phyloP scores from a whole-genome alignment of 305 asterid species.

The Plantago coronopus region DNA sequence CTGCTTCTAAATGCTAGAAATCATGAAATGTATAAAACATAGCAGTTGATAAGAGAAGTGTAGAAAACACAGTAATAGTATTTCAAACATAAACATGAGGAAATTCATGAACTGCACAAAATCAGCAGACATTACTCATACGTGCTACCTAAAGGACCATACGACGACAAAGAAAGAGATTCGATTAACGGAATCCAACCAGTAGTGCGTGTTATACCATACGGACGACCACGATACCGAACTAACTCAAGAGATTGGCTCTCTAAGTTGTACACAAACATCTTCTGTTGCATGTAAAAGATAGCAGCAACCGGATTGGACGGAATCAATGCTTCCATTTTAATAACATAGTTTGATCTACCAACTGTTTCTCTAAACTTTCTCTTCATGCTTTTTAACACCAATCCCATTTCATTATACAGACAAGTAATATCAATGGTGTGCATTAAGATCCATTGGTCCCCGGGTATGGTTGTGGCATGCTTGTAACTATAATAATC shows the following conservation, averaged over 20 bases:
- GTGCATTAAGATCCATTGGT: constrained; percentile 10
- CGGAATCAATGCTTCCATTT: constrained; percentile 5
- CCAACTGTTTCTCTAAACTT: not conserved
- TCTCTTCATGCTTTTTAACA: not conserved
- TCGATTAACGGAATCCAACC: constrained; percentile 1
- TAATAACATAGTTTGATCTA: not conserved
- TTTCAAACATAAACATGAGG: no score
- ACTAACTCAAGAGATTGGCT: not conserved
- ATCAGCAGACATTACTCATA: no score
- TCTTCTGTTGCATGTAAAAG: not conserved
- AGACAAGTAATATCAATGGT: not conserved
- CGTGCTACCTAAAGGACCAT: no score
- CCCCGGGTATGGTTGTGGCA: not conserved
- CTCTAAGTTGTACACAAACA: constrained; percentile 7
- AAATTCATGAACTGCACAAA: no score
- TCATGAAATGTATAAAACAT: no score
- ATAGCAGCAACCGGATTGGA: constrained; percentile 3
- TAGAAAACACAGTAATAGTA: no score
- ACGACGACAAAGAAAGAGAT: no score
- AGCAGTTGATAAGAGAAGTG: no score
- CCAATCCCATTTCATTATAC: not conserved
- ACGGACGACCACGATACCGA: not conserved
- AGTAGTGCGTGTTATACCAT: not conserved
- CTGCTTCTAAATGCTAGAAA: no score
- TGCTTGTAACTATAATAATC: constrained; percentile 1